Base-by-base conservation (phyloP, 192 early-diverging fungal genomes). In the Obelidium mucronatum region DNA sequence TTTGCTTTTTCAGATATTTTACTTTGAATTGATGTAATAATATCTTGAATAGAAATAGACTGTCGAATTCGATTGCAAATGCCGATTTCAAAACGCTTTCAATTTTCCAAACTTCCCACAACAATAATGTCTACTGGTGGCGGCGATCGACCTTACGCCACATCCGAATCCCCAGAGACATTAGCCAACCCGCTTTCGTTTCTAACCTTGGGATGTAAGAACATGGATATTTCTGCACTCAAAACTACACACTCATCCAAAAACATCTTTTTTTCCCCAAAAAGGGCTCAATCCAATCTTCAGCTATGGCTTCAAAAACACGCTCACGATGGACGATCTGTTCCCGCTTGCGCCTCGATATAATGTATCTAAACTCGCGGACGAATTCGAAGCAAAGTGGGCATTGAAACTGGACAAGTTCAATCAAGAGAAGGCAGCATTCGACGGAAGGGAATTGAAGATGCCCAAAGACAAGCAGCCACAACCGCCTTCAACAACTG, bases 321-420 rank as follows among this genome's bases (percentile, higher is more conserved):
- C 83, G 30, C 83, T 95, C 36, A 80, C 85, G 13, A 74, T 83
- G 24, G 67, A 81, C 31, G 91, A 95, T 54, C 70, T 95, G 51
- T 89, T 85, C 74, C 66, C 78, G 4, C 78, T 95, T 8, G 67
- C 63, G 13, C 39, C 34, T 1, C 28, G 62, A 11, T 81, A 76
- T 73, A 19, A 75, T n/a, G 75, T 80, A 22, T 31, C 77, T 35
- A 28, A 40, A 1, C 56, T 88, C 1, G 71, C 63, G 30, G 78
- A 80, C 60, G 17, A 40, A 6, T 78, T 88, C 36, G 77, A 81
- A 37, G 42, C 17, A 24, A 31, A 58, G 11, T 88, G 86, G 86
- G n/a, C 6, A 17, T 30, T 31, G 60, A 33, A 40, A 30, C 42
- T 36, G 19, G 33, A 63, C 19, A 56, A 22, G 6, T 68, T 17